A percentile compares a stretch with the other conserved stretches of the same genome.
phyloP scores from a whole-genome alignment of 495 filamentous ascomycete species.

The Tuber aestivum region DNA sequence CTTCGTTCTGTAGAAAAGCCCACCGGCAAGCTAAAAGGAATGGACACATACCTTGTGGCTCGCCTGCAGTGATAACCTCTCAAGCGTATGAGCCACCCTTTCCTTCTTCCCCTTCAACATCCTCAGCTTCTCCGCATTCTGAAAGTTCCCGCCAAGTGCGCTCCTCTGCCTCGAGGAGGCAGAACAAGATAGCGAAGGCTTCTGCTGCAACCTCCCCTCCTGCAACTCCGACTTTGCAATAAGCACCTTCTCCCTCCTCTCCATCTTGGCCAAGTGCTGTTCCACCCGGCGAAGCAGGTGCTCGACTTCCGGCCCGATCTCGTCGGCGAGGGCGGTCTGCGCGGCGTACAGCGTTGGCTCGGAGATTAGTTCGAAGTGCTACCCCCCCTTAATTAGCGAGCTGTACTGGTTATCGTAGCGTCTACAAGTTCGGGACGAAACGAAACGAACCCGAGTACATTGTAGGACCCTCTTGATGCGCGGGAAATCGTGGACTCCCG shows the following conservation, averaged over 20 bases:
- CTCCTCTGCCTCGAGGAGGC: conserved; percentile 19
- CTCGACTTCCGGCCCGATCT: conserved; percentile 68
- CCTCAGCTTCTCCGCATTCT: conserved; percentile 57
- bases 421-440: neutral
- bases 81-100: conserved; percentile 68
- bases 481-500: conserved; percentile 68
- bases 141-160: conserved; percentile 44
- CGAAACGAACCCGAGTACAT: conserved; percentile 57
- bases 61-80: conserved; percentile 61
- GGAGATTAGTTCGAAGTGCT: conserved; percentile 78
- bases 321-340: conserved; percentile 61
- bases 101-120: conserved; percentile 69
- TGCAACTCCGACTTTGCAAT: conserved; percentile 65
- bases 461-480: conserved; percentile 64
- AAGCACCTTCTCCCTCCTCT: conserved; percentile 62
- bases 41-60: conserved; percentile 40
- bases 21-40: neutral
- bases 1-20: neutral
- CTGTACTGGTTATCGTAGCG: neutral
- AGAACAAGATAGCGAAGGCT: conserved; percentile 13
- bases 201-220: conserved; percentile 57
- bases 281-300: conserved; percentile 60
- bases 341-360: conserved; percentile 61
- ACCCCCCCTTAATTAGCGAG: conserved; percentile 2
- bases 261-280: conserved; percentile 65